A percentile compares a stretch with the other conserved stretches of the same genome.
phyloP scores from a whole-genome alignment of 2,329 filamentous ascomycete species.

The Sarocladiaceae sp. region DNA sequence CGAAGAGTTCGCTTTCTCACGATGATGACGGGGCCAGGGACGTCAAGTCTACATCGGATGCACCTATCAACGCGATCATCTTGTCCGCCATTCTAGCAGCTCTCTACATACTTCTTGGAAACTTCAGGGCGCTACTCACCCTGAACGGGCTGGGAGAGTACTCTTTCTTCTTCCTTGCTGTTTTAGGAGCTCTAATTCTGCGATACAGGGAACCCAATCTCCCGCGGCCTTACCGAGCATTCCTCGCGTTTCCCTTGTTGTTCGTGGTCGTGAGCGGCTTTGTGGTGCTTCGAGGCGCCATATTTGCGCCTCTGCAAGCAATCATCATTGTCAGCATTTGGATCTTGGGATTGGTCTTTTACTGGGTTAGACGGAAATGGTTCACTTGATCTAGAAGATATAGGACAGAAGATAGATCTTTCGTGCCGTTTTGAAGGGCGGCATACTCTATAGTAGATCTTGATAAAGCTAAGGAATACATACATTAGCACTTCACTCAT shows the following conservation, averaged over 20 bases:
- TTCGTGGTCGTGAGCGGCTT: constrained; percentile 55
- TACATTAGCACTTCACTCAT: no score
- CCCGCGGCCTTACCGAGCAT: constrained; percentile 48
- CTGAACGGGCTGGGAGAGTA: constrained; percentile 56
- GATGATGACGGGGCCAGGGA: not conserved
- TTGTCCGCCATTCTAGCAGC: constrained; percentile 43
- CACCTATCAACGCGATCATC: constrained; percentile 47
- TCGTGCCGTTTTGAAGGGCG: no score
- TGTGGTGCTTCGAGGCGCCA: constrained; percentile 51
- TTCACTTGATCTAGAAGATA: no score
- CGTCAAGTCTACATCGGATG: constrained; percentile 31
- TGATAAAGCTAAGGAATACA: no score
- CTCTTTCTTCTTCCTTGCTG: constrained; percentile 58
- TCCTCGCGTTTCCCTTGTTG: constrained; percentile 40
- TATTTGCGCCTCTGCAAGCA: constrained; percentile 51
- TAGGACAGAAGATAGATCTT: no score
- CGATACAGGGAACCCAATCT: constrained; percentile 50
- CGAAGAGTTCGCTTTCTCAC: not conserved
- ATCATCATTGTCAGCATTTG: constrained; percentile 46
- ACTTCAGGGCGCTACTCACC: constrained; percentile 54
- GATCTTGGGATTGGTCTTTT: constrained; percentile 40
- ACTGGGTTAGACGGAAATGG: constrained; percentile 17
- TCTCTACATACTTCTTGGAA: constrained; percentile 54
- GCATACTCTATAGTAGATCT: no score
- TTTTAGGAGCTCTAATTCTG: constrained; percentile 51